Evolutionary conservation across 768 basidiomycete genomes (phyloP), one percentile per base, ranked within the genome.

Genomic region (Mrakia hoshinonis): DNA sequence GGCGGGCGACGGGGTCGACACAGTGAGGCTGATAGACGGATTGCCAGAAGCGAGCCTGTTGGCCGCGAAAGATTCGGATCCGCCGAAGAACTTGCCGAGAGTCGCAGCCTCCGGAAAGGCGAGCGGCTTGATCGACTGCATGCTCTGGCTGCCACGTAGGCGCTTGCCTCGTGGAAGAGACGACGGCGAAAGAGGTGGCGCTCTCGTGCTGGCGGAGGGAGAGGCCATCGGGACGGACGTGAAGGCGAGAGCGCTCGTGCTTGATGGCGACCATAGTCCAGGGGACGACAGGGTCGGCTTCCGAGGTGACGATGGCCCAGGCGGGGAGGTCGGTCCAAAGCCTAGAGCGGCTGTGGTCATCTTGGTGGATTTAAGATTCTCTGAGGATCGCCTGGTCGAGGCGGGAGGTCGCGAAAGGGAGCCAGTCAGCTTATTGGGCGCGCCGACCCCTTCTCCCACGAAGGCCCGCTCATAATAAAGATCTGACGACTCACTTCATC

Each of bases 401-500:
- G n/a, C n/a, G n/a, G n/a, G n/a, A n/a, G n/a, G n/a, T n/a, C n/a
- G n/a, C n/a, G n/a, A n/a, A n/a, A n/a, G n/a, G n/a, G n/a, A n/a
- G n/a, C n/a, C n/a, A n/a, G n/a, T n/a, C n/a, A n/a, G n/a, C n/a
- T n/a, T n/a, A n/a, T n/a, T n/a, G n/a, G n/a, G n/a, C n/a, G n/a
- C n/a, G n/a, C n/a, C n/a, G n/a, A n/a, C n/a, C n/a, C n/a, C n/a
- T n/a, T n/a, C n/a, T n/a, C n/a, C n/a, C n/a, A n/a, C n/a, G 39
- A 54, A 34, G 18, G 29, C 54, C 7, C 29, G 22, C 18, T 10
- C 18, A 18, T 26, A 69, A 61, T 18, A 26, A 69, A 4, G 26
- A 18, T 36, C 26, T 36, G 29, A 38, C 9, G 38, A 84, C 87
- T 79, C 73, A 90, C 89, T 89, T 86, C 55, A 92, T 84, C 62